Base-by-base conservation (phyloP, 352 stramenopile genomes). In the Elongisporangium prolatum region DNA sequence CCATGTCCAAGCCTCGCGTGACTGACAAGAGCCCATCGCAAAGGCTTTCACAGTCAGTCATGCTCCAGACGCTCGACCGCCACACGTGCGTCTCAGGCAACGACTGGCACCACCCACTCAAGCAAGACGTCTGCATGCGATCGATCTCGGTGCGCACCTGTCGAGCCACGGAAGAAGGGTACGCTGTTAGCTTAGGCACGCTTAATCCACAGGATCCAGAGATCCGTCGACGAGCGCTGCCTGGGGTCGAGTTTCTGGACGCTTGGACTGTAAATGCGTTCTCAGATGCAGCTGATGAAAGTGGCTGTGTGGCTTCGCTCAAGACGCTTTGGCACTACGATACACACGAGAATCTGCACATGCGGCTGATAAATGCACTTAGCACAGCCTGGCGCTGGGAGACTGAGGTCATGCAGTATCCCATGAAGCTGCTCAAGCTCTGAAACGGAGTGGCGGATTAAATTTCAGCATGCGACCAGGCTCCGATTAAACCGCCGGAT, bases 201-300 rank as follows among this genome's bases (percentile, higher is more conserved):
- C 68, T 89, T 57, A 89, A 89, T 56, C 79, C 79, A 1, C 71
- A 62, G 18, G 70, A 58, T 14, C 66, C 63, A 1, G 69, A 78
- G 58, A 54, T 84, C 24, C 75, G 79, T 16, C 56, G 54, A 5
- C 9, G 5, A 13, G 28, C 28, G 4, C 67, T 77, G 50, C 50
- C 69, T 49, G 65, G 59, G 4, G 80, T 80, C 48, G 74, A 84
- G 58, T 84, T 75, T 52, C 68, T 77, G 18, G 74, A 84, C 56
- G 75, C 62, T 58, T 79, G 65, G 56, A 79, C 75, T 54, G 78
- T 69, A 70, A 71, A 79, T 25, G 69, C 76, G 60, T 88, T 88
- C 65, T 64, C 65, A 8, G 28, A 40, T 9, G 28, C 2, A 13
- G 28, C 21, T n/a, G 68, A 78, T 28, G 20, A 62, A 18, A 72